Conservation (phyloP, 2,329 filamentous ascomycete species). For the Raffaelea ambrosiae region DNA sequence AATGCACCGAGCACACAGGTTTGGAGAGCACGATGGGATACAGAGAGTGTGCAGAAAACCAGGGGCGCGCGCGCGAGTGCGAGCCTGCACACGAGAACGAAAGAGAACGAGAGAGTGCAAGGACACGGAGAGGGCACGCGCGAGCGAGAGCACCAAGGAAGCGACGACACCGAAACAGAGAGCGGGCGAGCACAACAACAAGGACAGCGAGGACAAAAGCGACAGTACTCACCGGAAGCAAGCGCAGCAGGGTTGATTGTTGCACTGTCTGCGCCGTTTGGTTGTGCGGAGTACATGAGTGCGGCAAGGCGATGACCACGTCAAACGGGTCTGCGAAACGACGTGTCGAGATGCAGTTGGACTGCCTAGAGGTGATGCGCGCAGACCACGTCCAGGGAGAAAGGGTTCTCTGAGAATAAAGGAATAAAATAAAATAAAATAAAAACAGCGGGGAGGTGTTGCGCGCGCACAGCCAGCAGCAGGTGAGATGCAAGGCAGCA, state of each 20-base stretch:
- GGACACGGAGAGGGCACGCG: too few species aligned
- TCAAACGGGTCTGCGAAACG: slow-evolving; percentile 40
- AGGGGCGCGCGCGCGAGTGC: too few species aligned
- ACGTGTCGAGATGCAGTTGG: slow-evolving; percentile 57
- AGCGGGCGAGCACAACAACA: slow-evolving; percentile 7
- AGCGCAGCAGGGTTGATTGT: slow-evolving; percentile 88
- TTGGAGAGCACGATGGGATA: too few species aligned
- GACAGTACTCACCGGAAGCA: slow-evolving; percentile 68
- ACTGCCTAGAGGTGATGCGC: slow-evolving; percentile 22
- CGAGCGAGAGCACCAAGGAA: too few species aligned
- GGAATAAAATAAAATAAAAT: too few species aligned
- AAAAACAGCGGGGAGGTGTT: slow-evolving; percentile 14
- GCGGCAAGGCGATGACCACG: slow-evolving; percentile 32
- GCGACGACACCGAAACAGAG: too few species aligned
- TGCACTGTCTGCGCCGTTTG: slow-evolving; percentile 72
- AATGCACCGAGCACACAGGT: too few species aligned
- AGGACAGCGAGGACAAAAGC: slow-evolving; percentile 15
- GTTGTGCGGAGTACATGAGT: slow-evolving; percentile 52
- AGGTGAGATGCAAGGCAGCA: slow-evolving; percentile 28
- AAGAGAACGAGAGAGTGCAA: too few species aligned
- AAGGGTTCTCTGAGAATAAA: not conserved
- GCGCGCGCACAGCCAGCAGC: slow-evolving; percentile 26
- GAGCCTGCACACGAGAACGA: too few species aligned
- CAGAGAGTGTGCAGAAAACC: too few species aligned
- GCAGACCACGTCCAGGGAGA: slow-evolving; percentile 11